These are phyloP conservation scores for Brassica nigra DNA, from an alignment of 345 rosid species.

Conservation along the genomic window DNA sequence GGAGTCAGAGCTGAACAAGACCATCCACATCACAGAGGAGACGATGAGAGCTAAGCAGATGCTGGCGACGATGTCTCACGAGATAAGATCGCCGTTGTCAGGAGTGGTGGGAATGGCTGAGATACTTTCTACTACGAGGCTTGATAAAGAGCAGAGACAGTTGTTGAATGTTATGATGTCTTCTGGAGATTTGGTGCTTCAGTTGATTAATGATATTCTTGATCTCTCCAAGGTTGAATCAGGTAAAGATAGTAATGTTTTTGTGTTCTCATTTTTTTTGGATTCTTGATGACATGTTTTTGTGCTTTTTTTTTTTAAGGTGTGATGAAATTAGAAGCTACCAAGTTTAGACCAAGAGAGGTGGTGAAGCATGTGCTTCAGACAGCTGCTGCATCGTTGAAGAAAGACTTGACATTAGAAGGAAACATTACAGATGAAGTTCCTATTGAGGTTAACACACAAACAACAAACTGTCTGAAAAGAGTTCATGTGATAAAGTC, in stretches of 20 bases:
- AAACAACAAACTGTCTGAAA: conserved; percentile 2
- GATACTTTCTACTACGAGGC: conserved; percentile 75
- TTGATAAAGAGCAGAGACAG: conserved; percentile 75
- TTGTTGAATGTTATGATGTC: conserved; percentile 88
- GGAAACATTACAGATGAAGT: conserved; percentile 88
- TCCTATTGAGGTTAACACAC: conserved; percentile 66
- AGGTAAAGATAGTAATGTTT: conserved; percentile 42
- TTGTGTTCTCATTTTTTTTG: neutral
- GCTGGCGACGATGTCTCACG: conserved; percentile 98
- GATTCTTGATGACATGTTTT: neutral
- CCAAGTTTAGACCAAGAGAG: conserved; percentile 88
- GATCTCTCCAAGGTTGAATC: conserved; percentile 99
- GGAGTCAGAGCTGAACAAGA: conserved; percentile 91
- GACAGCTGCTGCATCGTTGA: conserved; percentile 90
- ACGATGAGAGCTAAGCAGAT: conserved; percentile 97
- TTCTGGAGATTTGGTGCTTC: conserved; percentile 95
- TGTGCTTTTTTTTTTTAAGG: conserved; percentile 37
- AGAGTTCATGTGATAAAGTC: neutral
- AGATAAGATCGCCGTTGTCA: conserved; percentile 91
- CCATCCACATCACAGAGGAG: conserved; percentile 98
- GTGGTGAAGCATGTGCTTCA: conserved; percentile 94
- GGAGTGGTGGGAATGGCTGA: conserved; percentile 99
- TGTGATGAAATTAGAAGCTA: conserved; percentile 93
- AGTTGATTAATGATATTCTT: conserved; percentile 89
- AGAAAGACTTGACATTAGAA: conserved; percentile 75